Conservation (phyloP, 345 rosid genomes). For the Pistacia integerrima region DNA sequence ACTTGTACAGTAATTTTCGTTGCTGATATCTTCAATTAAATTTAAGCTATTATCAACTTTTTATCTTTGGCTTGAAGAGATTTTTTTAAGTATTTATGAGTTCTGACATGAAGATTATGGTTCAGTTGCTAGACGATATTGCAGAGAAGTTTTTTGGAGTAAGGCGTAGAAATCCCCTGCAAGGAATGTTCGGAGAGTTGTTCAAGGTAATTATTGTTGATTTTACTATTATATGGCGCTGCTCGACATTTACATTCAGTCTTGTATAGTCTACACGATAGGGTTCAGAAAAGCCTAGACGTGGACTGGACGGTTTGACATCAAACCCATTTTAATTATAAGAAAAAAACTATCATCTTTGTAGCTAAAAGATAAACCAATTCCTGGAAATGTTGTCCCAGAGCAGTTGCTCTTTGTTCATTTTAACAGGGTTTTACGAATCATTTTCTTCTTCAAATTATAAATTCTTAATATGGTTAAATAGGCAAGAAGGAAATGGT, state of each 20-base stretch:
- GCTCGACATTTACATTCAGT: background rate
- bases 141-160: conserved; percentile 85
- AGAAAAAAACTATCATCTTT: background rate
- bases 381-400: background rate
- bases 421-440: too few species aligned
- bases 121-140: conserved; percentile 81
- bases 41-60: background rate
- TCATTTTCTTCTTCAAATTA: too few species aligned
- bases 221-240: background rate
- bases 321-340: background rate
- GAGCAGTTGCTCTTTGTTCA: background rate
- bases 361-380: background rate
- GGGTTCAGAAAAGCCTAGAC: background rate
- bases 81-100: background rate
- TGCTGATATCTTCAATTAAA: background rate
- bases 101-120: conserved; percentile 25
- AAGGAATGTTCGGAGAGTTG: conserved; percentile 87
- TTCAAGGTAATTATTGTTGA: conserved; percentile 52
- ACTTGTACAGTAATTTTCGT: background rate
- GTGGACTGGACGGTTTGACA: background rate
- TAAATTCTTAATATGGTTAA: background rate
- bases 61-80: background rate
- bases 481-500: background rate
- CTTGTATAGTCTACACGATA: background rate
- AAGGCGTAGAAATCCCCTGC: conserved; percentile 76